Base-by-base conservation (phyloP, 768 basidiomycete species). In the Russula dissimulans region DNA sequence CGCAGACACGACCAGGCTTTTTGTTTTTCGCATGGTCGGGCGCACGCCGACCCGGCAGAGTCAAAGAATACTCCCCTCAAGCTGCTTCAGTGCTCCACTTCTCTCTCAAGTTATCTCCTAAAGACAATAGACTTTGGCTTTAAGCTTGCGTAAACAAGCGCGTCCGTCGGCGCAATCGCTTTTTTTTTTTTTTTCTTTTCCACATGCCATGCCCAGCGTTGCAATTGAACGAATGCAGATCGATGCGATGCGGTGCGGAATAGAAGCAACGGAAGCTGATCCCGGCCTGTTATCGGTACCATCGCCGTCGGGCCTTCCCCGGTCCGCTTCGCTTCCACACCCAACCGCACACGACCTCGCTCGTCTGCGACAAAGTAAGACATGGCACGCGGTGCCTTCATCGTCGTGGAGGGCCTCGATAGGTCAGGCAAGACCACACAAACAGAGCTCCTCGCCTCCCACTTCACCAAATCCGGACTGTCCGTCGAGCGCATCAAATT, bases 371-470 rank as follows among this genome's bases (percentile, higher is more conserved):
- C n/a, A n/a, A n/a, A n/a, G n/a, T 26, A 26, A 26, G 17, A 49
- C 46, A 64, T 64, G 62, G 10, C 38, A 29, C 79, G 87, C 15
- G 91, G 90, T 0, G 80, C 87, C 7, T 94, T 98, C 74, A 87
- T 97, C 69, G 94, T 93, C 41, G 79, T 97, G 53, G 95, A 97
- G 72, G 97, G 95, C 14, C 83, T 98, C n/a, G 95, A 98, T 71
- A 79, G 89, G 62, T 93, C 91, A 0, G 97, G 97, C 15, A 98
- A 98, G 71, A 89, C 87, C 36, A 99, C 94, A 0, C 95, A 97
- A 69, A 84, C 85, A 0, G 74, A 79, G 0, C 73, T 76, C 17
- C 81, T 97, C 34, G 76, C 81, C 43, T 70, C 78, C 0, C 78
- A 77, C 47, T 75, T 95, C 47, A 73, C 81, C 54, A 64, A 68